A percentile compares a stretch with the other conserved stretches of the same genome.
Evolutionary conservation across 2,329 filamentous ascomycete species (phyloP).

Genomic region (Cladosporium sp.): DNA sequence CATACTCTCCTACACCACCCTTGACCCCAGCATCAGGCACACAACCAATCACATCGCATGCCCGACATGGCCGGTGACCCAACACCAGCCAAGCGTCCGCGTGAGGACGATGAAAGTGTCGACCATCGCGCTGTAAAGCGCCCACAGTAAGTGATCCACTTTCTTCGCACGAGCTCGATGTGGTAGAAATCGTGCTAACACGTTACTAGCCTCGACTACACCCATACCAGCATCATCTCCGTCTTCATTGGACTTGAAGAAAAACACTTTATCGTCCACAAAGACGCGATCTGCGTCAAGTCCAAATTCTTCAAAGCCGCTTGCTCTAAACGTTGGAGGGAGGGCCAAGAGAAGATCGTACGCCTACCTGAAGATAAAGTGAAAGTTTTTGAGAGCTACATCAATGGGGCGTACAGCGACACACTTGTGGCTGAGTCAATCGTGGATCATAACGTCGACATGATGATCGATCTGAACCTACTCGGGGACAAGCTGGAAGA

Average conservation of each 20-base stretch:
- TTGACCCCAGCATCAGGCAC: too few species aligned
- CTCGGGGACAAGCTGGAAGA: too few species aligned
- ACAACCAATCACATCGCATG: background rate
- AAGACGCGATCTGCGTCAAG: constrained; percentile 5
- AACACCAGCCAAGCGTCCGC: background rate
- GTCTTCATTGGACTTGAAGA: constrained; percentile 14
- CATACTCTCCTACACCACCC: too few species aligned
- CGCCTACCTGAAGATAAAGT: background rate
- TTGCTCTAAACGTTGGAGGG: constrained; percentile 7
- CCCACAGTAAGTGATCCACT: background rate
- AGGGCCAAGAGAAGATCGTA: background rate
- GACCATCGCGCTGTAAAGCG: background rate
- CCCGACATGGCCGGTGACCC: background rate
- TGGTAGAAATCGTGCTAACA: background rate
- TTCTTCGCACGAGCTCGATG: too few species aligned
- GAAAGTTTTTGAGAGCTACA: background rate
- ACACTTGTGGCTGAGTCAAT: too few species aligned
- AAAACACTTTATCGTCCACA: constrained; percentile 14
- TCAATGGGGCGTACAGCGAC: constrained; percentile 5
- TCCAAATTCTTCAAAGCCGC: constrained; percentile 20
- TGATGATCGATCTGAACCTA: too few species aligned
- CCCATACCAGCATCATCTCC: background rate
- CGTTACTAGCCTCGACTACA: background rate
- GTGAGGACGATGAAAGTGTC: background rate
- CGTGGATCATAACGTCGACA: too few species aligned